Base-by-base conservation (phyloP, 345 rosid genomes). In the Lagerstroemia speciosa region DNA sequence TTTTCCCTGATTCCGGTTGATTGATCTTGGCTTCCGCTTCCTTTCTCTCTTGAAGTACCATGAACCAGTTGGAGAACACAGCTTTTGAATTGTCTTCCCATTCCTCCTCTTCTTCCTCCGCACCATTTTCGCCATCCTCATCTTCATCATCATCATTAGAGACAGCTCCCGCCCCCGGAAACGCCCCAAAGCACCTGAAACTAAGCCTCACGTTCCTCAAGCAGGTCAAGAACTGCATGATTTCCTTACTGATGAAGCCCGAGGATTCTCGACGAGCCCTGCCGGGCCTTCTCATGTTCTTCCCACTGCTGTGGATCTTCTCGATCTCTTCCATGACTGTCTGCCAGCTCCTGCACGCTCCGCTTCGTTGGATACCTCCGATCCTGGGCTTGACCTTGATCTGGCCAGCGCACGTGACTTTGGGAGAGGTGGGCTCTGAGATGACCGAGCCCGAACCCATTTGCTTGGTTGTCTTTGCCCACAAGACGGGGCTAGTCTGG, bases 331-430 rank as follows among this genome's bases (percentile, higher is more conserved):
- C 80, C 82, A 78, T 74, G n/a, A 76, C 84, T 17, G 82, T 74
- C 62, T 76, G 84, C 84, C 78, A 78, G 74, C 76, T 90, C 86
- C 83, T 88, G 73, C 89, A 77, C 29, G 38, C 1, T 5, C 38
- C 38, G 8, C 46, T 41, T 16, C 46, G 15, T 16, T 41, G 46
- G 46, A 9, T 41, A 16, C 86, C 48, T 33, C 80, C 73, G 9
- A 78, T 75, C 68, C 85, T 88, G 26, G 85, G 87, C 73, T 84
- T 74, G 26, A 90, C 90, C 81, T 87, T 93, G 84, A 93, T 88
- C 87, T 93, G 93, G 31, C 98, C 98, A 10, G 90, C 95, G 40
- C 98, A 93, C 0, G 93, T 93, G 37, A 93, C 96, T 71, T 89
- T 84, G 0, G 98, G 97, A 8, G 98, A 93, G 15, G 90, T 90